These are phyloP conservation scores for Colletotrichum liaoningense DNA, from an alignment of 2,329 filamentous ascomycete genomes.

Conservation along the genomic window DNA sequence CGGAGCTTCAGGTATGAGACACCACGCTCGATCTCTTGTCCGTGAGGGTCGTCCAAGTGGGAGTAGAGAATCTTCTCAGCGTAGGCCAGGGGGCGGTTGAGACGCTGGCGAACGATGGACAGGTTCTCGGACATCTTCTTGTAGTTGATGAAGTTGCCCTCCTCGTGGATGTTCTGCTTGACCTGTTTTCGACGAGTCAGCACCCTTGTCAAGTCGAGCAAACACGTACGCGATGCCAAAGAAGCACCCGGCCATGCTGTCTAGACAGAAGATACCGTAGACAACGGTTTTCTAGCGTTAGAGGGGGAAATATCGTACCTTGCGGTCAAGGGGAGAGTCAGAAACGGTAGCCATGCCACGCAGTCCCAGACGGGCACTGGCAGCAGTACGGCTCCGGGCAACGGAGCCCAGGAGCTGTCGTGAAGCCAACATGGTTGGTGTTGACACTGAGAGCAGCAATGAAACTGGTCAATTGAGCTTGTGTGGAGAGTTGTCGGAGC, in stretches of 20 bases:
- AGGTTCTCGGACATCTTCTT: constrained; percentile 99
- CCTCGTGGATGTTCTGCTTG: constrained; percentile 97
- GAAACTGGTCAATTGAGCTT: constrained; percentile 45
- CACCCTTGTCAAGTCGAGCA: background rate
- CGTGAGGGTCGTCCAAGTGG: constrained; percentile 10
- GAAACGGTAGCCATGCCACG: constrained; percentile 86
- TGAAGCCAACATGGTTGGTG: constrained; percentile 74
- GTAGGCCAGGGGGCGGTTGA: constrained; percentile 71
- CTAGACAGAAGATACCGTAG: too few relatives aligned
- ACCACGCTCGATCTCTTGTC: constrained; percentile 10
- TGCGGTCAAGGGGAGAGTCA: constrained; percentile 88
- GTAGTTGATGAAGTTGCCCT: constrained; percentile 98
- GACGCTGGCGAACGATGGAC: constrained; percentile 84
- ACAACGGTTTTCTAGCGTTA: too few relatives aligned
- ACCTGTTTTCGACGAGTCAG: constrained; percentile 59
- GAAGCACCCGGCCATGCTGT: background rate
- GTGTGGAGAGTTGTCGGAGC: constrained; percentile 33
- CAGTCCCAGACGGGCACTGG: constrained; percentile 68
- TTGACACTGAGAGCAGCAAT: constrained; percentile 42
- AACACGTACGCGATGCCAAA: background rate
- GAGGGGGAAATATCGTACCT: constrained; percentile 65
- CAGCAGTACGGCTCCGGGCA: constrained; percentile 69
- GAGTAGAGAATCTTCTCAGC: constrained; percentile 27
- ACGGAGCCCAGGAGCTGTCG: constrained; percentile 75
- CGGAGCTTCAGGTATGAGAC: constrained; percentile 25